Evolutionary conservation across 148 eudicot genomes (phyloP).

Genomic region (Tetragonia tetragonoides): DNA sequence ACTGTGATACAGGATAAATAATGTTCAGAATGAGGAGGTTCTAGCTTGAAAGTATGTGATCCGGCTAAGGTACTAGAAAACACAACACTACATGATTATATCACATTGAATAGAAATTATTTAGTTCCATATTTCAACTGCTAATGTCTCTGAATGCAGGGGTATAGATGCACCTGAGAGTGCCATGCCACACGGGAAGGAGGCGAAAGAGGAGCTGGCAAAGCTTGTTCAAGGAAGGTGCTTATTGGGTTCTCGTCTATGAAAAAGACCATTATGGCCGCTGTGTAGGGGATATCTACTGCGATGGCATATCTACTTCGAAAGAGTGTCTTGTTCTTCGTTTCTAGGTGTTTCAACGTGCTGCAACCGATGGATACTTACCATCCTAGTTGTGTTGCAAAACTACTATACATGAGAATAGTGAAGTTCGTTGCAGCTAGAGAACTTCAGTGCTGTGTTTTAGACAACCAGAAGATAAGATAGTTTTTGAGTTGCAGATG

Average conservation of each 20-base stretch:
- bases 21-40: constrained; percentile 62
- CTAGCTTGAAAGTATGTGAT: constrained; percentile 81
- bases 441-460: too few relatives aligned
- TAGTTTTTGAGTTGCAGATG: too few relatives aligned
- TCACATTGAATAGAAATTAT: background rate
- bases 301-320: constrained; percentile 83
- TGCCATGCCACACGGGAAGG: constrained; percentile 82
- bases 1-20: constrained; percentile 49
- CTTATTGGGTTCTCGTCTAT: constrained; percentile 57
- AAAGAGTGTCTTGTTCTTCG: too few relatives aligned
- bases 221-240: constrained; percentile 67
- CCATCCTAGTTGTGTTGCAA: too few relatives aligned
- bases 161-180: constrained; percentile 98
- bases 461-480: too few relatives aligned
- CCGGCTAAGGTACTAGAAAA: constrained; percentile 59
- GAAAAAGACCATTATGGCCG: constrained; percentile 74
- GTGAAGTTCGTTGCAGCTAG: too few relatives aligned
- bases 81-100: background rate
- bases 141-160: constrained; percentile 34
- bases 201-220: constrained; percentile 73
- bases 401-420: too few relatives aligned
- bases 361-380: too few relatives aligned
- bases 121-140: background rate
- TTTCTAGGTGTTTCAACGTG: too few relatives aligned
- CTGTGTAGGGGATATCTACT: constrained; percentile 75